Evolutionary conservation across 2,329 filamentous ascomycete species (phyloP), one percentile per base, ranked within the genome.

Genomic region (Alternaria panax): DNA sequence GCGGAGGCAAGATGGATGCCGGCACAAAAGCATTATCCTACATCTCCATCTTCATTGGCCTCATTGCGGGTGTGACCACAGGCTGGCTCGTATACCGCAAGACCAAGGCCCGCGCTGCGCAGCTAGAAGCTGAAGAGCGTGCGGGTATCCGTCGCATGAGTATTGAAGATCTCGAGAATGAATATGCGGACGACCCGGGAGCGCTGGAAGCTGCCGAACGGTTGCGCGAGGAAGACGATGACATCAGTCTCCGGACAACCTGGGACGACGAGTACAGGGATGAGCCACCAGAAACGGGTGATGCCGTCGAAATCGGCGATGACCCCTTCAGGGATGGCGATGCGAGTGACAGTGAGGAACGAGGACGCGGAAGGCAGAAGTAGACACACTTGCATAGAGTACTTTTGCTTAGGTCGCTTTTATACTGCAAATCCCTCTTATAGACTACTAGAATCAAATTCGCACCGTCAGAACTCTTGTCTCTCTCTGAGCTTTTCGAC

Each of bases 11-110:
- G 67, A 97, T 98, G 94, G 88, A 91, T 60, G 79, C 85, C 3
- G 84, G 85, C 63, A 91, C 92, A 64, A 95, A 93, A 77, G 84
- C 88, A 27, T 82, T 98, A 70, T 96, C 95, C 79, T 97, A 96
- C 76, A 78, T 89, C 24, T 90, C 88, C 80, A 97, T 98, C 78
- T 74, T 87, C 14, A 78, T 93, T 58, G 91, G 92, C 27, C 86
- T 87, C 50, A 72, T 87, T 22, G 81, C 96, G 12, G 95, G 95
- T 45, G 80, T 90, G 22, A 85, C 82, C 25, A 93, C 95, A 2
- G 94, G 92, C 16, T 90, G 88, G 78, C 84, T 96, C 78, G 96
- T 99, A 75, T 99, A 97, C 81, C 85, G 85, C 69, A 84, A 83
- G 62, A 84, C 82, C 11, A 81, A 80, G 63, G 73, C 79, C 53